Percentiles rank a stretch among this genome's conserved stretches.
Evolutionary conservation across 345 rosid genomes (phyloP).

Genomic region (Melaleuca alternifolia): DNA sequence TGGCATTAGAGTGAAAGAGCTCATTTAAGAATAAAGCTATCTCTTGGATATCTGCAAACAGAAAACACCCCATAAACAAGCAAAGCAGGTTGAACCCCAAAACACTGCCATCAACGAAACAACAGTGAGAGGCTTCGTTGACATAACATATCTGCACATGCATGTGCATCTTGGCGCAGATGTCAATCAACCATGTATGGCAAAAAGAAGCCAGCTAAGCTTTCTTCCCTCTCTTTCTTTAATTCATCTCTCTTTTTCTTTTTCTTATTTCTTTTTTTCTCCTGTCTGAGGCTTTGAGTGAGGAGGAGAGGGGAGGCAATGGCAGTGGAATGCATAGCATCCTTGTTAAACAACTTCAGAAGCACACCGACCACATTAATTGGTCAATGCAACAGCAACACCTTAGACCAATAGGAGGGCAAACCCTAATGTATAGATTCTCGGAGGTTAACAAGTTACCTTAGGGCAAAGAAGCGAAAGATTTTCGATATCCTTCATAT

Average conservation of each 20-base stretch:
- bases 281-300: neutral
- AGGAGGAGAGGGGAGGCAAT: neutral
- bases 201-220: neutral
- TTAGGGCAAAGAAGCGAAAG: conserved; percentile 64
- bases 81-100: neutral
- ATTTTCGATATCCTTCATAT: conserved; percentile 50
- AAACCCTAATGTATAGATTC: neutral
- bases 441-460: conserved; percentile 20
- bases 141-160: neutral
- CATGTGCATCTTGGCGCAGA: neutral
- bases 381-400: neutral
- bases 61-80: neutral
- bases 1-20: neutral
- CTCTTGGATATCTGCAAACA: neutral
- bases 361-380: neutral
- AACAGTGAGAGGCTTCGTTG: neutral
- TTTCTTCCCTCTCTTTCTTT: neutral
- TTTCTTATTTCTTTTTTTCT: too few species aligned
- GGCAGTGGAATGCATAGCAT: neutral
- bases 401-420: neutral
- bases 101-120: neutral
- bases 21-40: neutral
- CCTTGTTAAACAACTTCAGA: neutral
- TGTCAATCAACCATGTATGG: neutral
- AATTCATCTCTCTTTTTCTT: too few species aligned